Conservation (phyloP, 371 early-diverging fungal genomes). For the Basidiobolus meristosporus region DNA sequence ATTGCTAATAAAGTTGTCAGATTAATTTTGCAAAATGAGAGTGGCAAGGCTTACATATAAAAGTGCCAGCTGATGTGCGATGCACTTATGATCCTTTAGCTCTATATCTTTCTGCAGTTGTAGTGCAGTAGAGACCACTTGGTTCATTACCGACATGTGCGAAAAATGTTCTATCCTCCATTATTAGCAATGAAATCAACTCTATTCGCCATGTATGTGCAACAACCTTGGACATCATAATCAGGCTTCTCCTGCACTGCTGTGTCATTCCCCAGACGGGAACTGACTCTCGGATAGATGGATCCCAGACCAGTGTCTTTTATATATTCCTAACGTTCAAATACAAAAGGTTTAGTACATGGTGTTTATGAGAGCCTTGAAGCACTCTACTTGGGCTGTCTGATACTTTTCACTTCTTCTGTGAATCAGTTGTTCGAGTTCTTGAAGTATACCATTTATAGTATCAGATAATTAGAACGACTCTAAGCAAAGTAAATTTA, state of each 20-base stretch:
- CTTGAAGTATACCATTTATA: too few species aligned
- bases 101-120: constrained; percentile 20
- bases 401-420: too few species aligned
- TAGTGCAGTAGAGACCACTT: constrained; percentile 19
- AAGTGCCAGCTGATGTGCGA: constrained; percentile 31
- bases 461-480: too few species aligned
- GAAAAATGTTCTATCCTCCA: constrained; percentile 13
- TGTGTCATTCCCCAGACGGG: neutral
- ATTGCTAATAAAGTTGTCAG: constrained; percentile 13
- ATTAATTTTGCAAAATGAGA: neutral
- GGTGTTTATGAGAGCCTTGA: too few species aligned
- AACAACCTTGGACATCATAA: neutral
- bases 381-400: too few species aligned
- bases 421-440: too few species aligned
- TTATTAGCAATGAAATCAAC: neutral
- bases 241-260: neutral
- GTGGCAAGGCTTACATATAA: constrained; percentile 16
- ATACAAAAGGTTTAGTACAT: neutral
- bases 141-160: constrained; percentile 17
- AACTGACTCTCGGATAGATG: neutral
- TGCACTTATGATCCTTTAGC: constrained; percentile 23
- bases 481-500: too few species aligned
- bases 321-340: neutral
- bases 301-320: neutral
- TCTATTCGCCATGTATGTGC: neutral